Conservation (phyloP, 352 stramenopile species). For the Phytophthora agathidicida region DNA sequence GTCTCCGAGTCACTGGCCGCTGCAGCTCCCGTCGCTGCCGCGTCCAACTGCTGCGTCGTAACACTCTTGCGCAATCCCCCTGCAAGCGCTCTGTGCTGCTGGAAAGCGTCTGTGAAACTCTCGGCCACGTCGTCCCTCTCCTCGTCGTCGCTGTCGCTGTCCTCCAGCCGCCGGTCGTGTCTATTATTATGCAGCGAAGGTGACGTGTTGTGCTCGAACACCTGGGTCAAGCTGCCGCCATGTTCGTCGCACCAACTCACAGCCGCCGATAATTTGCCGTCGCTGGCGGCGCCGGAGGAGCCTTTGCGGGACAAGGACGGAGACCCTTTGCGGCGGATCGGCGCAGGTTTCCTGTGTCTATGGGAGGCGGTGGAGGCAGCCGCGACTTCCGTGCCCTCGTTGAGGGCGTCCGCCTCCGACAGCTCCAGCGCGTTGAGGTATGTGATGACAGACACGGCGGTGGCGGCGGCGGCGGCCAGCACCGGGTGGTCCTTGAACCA, state of each 20-base stretch:
- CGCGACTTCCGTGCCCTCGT: background rate
- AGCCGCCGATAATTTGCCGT: slow-evolving; percentile 56
- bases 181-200: background rate
- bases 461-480: slow-evolving; percentile 75
- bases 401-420: slow-evolving; percentile 12
- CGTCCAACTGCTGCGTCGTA: slow-evolving; percentile 32
- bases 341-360: background rate
- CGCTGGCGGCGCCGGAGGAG: slow-evolving; percentile 25
- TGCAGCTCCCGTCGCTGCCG: background rate
- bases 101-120: slow-evolving; percentile 11
- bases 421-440: slow-evolving; percentile 69
- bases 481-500: slow-evolving; percentile 90
- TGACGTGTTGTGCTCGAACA: slow-evolving; percentile 58
- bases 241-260: slow-evolving; percentile 88
- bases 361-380: background rate
- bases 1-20: slow-evolving; percentile 19
- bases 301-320: slow-evolving; percentile 24
- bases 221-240: slow-evolving; percentile 75
- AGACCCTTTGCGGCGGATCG: slow-evolving; percentile 14
- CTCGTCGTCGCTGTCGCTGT: slow-evolving; percentile 42
- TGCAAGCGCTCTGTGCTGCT: slow-evolving; percentile 17
- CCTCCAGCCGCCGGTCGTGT: slow-evolving; percentile 9
- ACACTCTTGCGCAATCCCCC: slow-evolving; percentile 33
- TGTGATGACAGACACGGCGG: slow-evolving; percentile 84
- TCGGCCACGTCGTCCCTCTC: slow-evolving; percentile 33